Evolutionary conservation across 2,329 filamentous ascomycete species (phyloP).

Genomic region (Alternaria gaisen): DNA sequence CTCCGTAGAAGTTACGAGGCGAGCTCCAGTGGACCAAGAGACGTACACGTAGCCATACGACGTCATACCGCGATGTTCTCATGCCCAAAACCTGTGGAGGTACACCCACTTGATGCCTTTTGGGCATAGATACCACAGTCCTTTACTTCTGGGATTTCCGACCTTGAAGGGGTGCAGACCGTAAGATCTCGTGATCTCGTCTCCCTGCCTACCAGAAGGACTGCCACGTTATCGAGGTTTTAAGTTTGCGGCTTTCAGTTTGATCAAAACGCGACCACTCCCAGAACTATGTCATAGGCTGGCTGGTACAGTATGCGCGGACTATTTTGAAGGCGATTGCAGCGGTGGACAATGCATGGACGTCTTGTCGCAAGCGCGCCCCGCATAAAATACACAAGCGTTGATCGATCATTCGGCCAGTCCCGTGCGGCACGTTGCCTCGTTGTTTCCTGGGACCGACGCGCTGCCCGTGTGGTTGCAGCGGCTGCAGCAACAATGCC

Average conservation of each 20-base stretch:
- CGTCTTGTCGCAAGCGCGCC: constrained; percentile 25
- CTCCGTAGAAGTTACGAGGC: neutral
- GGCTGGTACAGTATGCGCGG: neutral
- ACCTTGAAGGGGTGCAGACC: neutral
- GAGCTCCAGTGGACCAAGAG: neutral
- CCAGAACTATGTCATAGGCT: neutral
- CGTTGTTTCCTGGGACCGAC: constrained; percentile 22
- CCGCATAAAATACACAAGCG: constrained; percentile 30
- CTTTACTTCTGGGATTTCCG: neutral
- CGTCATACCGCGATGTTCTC: neutral
- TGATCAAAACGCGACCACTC: neutral
- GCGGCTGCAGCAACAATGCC: constrained; percentile 6
- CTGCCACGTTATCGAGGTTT: neutral
- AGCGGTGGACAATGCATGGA: constrained; percentile 1
- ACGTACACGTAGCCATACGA: constrained; percentile 1
- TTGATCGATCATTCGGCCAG: constrained; percentile 37
- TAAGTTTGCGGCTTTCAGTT: neutral
- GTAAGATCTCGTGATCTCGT: neutral
- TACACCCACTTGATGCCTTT: neutral
- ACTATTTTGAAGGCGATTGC: constrained; percentile 1
- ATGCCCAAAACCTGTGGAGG: neutral
- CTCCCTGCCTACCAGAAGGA: neutral
- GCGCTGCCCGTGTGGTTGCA: constrained; percentile 6
- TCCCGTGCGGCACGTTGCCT: constrained; percentile 28
- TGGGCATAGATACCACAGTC: neutral